Conservation (phyloP, 1,284 basidiomycete species). For the Fomitopsis palustris region DNA sequence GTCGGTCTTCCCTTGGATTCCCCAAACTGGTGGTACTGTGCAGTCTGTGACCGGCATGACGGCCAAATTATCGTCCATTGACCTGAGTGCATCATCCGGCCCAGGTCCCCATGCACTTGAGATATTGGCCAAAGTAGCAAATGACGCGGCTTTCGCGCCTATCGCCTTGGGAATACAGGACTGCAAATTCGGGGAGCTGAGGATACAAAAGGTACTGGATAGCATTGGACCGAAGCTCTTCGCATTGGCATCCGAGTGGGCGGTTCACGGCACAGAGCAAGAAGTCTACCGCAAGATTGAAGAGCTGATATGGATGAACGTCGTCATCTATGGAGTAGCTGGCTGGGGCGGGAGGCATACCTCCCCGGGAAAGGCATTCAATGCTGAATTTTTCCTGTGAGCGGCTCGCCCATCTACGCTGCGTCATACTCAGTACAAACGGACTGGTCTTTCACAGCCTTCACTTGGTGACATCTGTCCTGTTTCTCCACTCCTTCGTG, state of each 20-base stretch:
- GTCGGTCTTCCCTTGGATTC: constrained; percentile 22
- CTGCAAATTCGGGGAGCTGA: constrained; percentile 9
- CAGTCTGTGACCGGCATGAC: constrained; percentile 7
- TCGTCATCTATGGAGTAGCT: constrained; percentile 40
- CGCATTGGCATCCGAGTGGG: constrained; percentile 49
- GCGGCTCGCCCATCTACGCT: constrained; percentile 7
- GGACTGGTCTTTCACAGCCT: constrained; percentile 24
- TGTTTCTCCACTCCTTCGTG: constrained; percentile 39
- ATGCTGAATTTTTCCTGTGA: constrained; percentile 39
- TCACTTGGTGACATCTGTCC: constrained; percentile 44
- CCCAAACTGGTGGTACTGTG: neutral
- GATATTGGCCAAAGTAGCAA: constrained; percentile 36
- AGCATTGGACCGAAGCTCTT: constrained; percentile 33
- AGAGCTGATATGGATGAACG: constrained; percentile 41
- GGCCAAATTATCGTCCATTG: constrained; percentile 1
- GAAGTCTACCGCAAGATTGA: constrained; percentile 40
- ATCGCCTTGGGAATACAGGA: constrained; percentile 32
- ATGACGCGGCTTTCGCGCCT: constrained; percentile 33
- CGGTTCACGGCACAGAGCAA: constrained; percentile 31
- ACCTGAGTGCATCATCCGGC: constrained; percentile 11
- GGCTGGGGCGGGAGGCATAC: constrained; percentile 26
- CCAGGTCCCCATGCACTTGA: constrained; percentile 32
- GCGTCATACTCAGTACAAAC: neutral
- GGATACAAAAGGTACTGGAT: constrained; percentile 21
- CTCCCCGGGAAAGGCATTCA: constrained; percentile 28